Conservation (phyloP, 331 rosid species). For the Ulmus americana region DNA sequence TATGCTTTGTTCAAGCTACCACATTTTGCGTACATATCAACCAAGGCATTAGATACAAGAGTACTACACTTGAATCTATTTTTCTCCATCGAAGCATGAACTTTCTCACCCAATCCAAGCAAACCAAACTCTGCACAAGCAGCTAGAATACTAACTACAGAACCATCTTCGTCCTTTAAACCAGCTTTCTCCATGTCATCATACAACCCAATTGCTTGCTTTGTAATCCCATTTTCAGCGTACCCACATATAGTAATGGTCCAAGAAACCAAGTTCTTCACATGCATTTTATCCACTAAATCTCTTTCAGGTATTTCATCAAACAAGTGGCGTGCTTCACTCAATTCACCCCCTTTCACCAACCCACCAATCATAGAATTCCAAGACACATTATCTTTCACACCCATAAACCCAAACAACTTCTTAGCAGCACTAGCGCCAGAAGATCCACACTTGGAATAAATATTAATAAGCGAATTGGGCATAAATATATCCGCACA, state of each 20-base stretch:
- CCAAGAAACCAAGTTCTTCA: conserved; percentile 53
- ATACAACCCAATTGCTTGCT: too few relatives aligned
- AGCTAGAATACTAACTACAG: too few relatives aligned
- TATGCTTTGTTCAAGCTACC: conserved; percentile 18
- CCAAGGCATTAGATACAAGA: conserved; percentile 55
- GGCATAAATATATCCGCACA: conserved; percentile 31
- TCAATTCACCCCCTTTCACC: too few relatives aligned
- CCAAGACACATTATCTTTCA: too few relatives aligned
- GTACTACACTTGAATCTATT: conserved; percentile 45
- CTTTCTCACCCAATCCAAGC: conserved; percentile 58
- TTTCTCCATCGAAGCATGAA: conserved; percentile 46
- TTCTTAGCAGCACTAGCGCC: too few relatives aligned
- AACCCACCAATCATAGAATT: too few relatives aligned
- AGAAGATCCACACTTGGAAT: too few relatives aligned
- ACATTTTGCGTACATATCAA: conserved; percentile 80
- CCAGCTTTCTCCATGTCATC: too few relatives aligned
- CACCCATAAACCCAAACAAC: too few relatives aligned
- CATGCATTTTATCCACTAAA: conserved; percentile 56
- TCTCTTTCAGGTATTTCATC: conserved; percentile 54
- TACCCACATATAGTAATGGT: conserved; percentile 11
- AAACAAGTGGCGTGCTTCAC: conserved; percentile 46
- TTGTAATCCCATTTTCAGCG: too few relatives aligned
- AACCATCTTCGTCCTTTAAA: too few relatives aligned
- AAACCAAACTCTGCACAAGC: conserved; percentile 55
- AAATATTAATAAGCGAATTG: conserved; percentile 38